phyloP scores from a whole-genome alignment of 2,329 filamentous ascomycete genomes.

The Capronia americana region DNA sequence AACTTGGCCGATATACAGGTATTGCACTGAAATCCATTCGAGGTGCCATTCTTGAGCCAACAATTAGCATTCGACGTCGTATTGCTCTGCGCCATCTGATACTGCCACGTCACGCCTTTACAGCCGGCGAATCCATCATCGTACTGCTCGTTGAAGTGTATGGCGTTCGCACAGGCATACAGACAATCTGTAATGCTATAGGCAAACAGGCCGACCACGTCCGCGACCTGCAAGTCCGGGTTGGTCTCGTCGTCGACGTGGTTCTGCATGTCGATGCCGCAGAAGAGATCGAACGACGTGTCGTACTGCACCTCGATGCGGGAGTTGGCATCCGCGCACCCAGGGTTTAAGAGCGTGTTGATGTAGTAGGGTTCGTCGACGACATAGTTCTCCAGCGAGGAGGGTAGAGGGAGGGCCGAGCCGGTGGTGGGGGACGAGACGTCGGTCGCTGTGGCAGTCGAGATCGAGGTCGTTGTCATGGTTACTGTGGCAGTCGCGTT shows the following conservation, averaged over 20 bases:
- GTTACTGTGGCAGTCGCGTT: neutral
- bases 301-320: conserved; percentile 16
- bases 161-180: conserved; percentile 29
- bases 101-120: conserved; percentile 29
- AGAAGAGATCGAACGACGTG: conserved; percentile 24
- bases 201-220: conserved; percentile 27
- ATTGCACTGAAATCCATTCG: conserved; percentile 22
- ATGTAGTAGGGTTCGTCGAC: conserved; percentile 28
- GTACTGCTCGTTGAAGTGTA: conserved; percentile 14
- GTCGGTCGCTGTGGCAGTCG: conserved; percentile 6
- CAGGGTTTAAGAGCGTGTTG: conserved; percentile 22
- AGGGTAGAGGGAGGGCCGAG: conserved; percentile 20
- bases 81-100: conserved; percentile 26
- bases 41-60: conserved; percentile 34
- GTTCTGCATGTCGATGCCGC: conserved; percentile 30
- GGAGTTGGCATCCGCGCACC: conserved; percentile 18
- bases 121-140: conserved; percentile 14
- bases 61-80: conserved; percentile 25
- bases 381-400: conserved; percentile 27
- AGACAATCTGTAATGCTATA: conserved; percentile 33
- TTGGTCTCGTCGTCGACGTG: conserved; percentile 12
- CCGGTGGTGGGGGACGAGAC: conserved; percentile 10
- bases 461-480: conserved; percentile 21
- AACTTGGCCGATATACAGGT: conserved; percentile 29
- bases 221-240: conserved; percentile 24